Conservation (phyloP, 2,329 filamentous ascomycete species). For the Gaeumannomyces sp. region DNA sequence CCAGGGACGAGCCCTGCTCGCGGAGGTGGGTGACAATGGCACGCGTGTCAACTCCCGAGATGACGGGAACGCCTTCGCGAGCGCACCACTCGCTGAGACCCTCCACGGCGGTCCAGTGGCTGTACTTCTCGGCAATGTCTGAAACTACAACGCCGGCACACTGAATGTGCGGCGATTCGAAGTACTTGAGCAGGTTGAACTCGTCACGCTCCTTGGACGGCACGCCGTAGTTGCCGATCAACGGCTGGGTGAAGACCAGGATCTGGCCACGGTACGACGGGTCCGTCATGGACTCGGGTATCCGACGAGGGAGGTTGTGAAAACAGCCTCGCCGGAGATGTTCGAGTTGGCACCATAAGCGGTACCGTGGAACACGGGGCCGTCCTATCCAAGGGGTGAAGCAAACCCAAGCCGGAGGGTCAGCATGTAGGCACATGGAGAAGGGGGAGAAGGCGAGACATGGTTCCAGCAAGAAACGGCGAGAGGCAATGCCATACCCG, state of each 20-base stretch:
- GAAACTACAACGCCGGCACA: slow-evolving; percentile 93
- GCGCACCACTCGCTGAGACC: slow-evolving; percentile 91
- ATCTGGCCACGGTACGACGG: slow-evolving; percentile 90
- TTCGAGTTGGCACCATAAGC: slow-evolving; percentile 96
- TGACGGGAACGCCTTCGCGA: slow-evolving; percentile 90
- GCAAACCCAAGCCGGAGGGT: background rate
- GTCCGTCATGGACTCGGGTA: slow-evolving; percentile 89
- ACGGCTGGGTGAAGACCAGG: slow-evolving; percentile 89
- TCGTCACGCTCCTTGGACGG: slow-evolving; percentile 80
- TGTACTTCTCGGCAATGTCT: slow-evolving; percentile 89
- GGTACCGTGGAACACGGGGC: slow-evolving; percentile 91
- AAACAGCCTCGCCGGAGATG: slow-evolving; percentile 96
- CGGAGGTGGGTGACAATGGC: slow-evolving; percentile 93
- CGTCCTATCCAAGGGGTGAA: slow-evolving; percentile 53
- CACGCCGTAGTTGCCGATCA: slow-evolving; percentile 96
- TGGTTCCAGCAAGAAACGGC: background rate
- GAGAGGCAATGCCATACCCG: slow-evolving; percentile 51
- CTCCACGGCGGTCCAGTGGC: slow-evolving; percentile 98
- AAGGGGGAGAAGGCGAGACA: background rate
- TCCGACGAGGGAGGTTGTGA: slow-evolving; percentile 95
- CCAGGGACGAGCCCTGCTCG: slow-evolving; percentile 93
- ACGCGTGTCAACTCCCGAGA: slow-evolving; percentile 94
- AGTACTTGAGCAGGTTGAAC: slow-evolving; percentile 91
- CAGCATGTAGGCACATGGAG: background rate
- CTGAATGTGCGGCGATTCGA: slow-evolving; percentile 96